phyloP scores from a whole-genome alignment of 768 basidiomycete genomes.

The Russula foetens region DNA sequence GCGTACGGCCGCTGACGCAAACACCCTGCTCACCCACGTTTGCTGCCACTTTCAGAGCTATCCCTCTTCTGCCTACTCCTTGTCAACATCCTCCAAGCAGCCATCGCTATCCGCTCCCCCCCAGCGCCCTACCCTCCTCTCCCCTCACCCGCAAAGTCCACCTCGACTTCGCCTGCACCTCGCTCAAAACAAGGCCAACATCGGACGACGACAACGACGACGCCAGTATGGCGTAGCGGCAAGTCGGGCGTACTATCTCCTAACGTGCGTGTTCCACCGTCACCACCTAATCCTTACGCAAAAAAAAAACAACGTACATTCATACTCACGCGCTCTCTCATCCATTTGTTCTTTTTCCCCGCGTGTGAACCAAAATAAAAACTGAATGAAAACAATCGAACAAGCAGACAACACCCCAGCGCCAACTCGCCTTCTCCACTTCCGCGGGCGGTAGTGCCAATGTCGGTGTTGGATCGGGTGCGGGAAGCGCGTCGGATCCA shows the following conservation, averaged over 20 bases:
- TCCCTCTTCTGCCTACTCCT: conserved; percentile 5
- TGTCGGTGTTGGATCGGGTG: neutral
- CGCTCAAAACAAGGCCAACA: neutral
- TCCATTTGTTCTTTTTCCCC: too few species aligned
- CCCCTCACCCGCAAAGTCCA: conserved; percentile 9
- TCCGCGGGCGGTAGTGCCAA: neutral
- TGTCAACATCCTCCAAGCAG: conserved; percentile 13
- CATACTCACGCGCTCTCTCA: too few species aligned
- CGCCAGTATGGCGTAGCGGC: conserved; percentile 7
- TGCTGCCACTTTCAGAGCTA: conserved; percentile 9
- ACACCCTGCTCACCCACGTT: too few species aligned
- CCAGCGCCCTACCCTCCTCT: conserved; percentile 9
- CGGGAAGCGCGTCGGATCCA: conserved; percentile 13
- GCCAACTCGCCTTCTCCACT: conserved; percentile 19
- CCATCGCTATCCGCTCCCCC: conserved; percentile 13
- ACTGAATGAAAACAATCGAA: too few species aligned
- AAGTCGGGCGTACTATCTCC: conserved; percentile 10
- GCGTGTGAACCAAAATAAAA: too few species aligned
- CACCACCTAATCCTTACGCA: too few species aligned
- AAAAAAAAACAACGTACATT: too few species aligned
- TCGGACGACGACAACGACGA: neutral
- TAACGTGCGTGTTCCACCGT: conserved; percentile 7
- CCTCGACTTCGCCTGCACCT: neutral
- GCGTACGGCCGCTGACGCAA: neutral
- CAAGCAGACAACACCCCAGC: conserved; percentile 17